These are phyloP conservation scores for Aphanocladium album DNA, from an alignment of 2,329 filamentous ascomycete species.

Conservation along the genomic window DNA sequence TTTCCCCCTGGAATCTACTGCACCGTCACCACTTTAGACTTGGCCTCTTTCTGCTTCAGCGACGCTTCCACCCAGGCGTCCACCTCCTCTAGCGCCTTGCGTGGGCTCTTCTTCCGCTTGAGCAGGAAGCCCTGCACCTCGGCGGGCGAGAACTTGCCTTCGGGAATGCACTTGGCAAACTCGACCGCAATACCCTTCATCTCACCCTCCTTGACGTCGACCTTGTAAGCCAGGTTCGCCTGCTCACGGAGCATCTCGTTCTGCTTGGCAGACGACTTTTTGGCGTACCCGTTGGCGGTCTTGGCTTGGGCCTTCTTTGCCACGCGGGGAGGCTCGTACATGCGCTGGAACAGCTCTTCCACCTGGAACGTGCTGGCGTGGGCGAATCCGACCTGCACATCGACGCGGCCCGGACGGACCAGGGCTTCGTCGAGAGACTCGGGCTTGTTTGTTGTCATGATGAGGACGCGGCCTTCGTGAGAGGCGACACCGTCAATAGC, in stretches of 20 bases:
- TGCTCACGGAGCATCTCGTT: conserved; percentile 13
- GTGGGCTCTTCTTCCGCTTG: conserved; percentile 55
- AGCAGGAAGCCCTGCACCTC: conserved; percentile 62
- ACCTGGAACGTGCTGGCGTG: conserved; percentile 52
- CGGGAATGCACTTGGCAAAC: conserved; percentile 51
- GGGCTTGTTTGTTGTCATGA: conserved; percentile 78
- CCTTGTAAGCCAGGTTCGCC: conserved; percentile 20
- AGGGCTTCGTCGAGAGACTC: conserved; percentile 69
- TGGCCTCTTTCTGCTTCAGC: conserved; percentile 44
- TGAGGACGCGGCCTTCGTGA: conserved; percentile 71
- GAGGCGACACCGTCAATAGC: conserved; percentile 78
- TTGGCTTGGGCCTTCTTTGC: conserved; percentile 11
- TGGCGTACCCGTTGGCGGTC: conserved; percentile 4
- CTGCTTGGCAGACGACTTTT: neutral
- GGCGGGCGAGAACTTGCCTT: conserved; percentile 50
- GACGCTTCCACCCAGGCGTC: conserved; percentile 49
- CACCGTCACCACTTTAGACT: conserved; percentile 43
- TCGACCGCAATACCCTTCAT: conserved; percentile 39
- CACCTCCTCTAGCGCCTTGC: conserved; percentile 49
- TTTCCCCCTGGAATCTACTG: conserved; percentile 29
- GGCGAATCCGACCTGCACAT: conserved; percentile 61
- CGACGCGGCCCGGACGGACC: conserved; percentile 67
- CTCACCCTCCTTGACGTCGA: conserved; percentile 33
- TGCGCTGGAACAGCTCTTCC: conserved; percentile 53
- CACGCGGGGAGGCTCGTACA: conserved; percentile 46